Conservation (phyloP, 2,329 filamentous ascomycete genomes). For the Beauveria sp. region DNA sequence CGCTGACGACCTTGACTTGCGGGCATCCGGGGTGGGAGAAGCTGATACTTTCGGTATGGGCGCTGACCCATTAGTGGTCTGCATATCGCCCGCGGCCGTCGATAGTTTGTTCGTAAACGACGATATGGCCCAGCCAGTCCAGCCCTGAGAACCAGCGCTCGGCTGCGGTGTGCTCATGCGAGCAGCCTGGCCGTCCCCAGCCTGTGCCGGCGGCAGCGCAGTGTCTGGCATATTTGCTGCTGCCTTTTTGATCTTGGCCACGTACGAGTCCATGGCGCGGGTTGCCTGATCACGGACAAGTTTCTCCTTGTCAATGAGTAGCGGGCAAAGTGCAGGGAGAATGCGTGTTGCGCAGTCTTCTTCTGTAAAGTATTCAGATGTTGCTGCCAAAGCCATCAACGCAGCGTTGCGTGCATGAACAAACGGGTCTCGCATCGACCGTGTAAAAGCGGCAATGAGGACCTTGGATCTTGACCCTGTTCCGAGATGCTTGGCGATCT, state of each 20-base stretch:
- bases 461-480: conserved; percentile 77
- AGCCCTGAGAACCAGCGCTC: conserved; percentile 45
- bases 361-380: conserved; percentile 76
- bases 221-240: conserved; percentile 72
- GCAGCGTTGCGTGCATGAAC: conserved; percentile 88
- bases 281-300: conserved; percentile 84
- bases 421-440: conserved; percentile 86
- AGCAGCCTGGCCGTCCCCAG: conserved; percentile 47
- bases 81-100: conserved; percentile 77
- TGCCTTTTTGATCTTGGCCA: conserved; percentile 75
- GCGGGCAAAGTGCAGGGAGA: conserved; percentile 74
- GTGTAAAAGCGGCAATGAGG: conserved; percentile 82
- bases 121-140: conserved; percentile 97
- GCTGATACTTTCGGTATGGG: conserved; percentile 33
- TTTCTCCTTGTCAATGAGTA: conserved; percentile 91
- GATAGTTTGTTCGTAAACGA: conserved; percentile 95
- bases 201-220: conserved; percentile 57
- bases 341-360: conserved; percentile 83
- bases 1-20: conserved; percentile 41
- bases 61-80: conserved; percentile 43
- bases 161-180: conserved; percentile 74
- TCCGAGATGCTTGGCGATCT: conserved; percentile 86
- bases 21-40: conserved; percentile 31
- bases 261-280: conserved; percentile 81
- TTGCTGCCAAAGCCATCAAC: conserved; percentile 77